Evolutionary conservation across 2,329 filamentous ascomycete species (phyloP).

Genomic region (Sporothrix luriei): DNA sequence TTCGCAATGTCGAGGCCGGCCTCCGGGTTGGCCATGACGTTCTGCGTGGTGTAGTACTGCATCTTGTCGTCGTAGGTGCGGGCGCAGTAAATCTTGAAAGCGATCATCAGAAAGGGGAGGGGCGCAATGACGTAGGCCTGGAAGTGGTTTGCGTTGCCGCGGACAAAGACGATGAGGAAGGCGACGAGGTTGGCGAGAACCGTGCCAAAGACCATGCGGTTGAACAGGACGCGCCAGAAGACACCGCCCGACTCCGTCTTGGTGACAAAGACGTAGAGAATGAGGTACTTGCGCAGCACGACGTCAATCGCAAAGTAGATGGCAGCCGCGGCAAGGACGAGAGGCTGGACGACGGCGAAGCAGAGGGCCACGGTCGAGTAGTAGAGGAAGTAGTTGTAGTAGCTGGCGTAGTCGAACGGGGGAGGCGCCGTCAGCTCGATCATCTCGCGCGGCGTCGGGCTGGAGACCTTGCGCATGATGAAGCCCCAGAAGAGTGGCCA

Average conservation of each 20-base stretch:
- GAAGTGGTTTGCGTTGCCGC: constrained; percentile 61
- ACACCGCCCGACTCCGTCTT: constrained; percentile 94
- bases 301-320: constrained; percentile 88
- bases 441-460: constrained; percentile 84
- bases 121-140: constrained; percentile 72
- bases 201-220: constrained; percentile 82
- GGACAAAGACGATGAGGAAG: constrained; percentile 73
- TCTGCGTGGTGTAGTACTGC: constrained; percentile 74
- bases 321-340: constrained; percentile 82
- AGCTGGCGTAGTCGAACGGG: constrained; percentile 90
- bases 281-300: constrained; percentile 90
- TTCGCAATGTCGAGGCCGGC: constrained; percentile 50
- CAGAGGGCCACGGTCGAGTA: constrained; percentile 88
- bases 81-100: constrained; percentile 85
- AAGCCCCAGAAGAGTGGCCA: constrained; percentile 84
- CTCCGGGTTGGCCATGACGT: constrained; percentile 53
- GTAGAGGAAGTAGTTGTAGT: constrained; percentile 98
- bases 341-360: constrained; percentile 81
- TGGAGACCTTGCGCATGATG: constrained; percentile 79
- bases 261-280: constrained; percentile 93
- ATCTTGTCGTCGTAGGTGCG: constrained; percentile 75
- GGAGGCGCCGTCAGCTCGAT: constrained; percentile 93
- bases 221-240: constrained; percentile 90
- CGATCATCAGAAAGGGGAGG: constrained; percentile 74
- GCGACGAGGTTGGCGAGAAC: constrained; percentile 79